Base-by-base conservation (phyloP, 441 rosid genomes). In the Macaranga tanarius region DNA sequence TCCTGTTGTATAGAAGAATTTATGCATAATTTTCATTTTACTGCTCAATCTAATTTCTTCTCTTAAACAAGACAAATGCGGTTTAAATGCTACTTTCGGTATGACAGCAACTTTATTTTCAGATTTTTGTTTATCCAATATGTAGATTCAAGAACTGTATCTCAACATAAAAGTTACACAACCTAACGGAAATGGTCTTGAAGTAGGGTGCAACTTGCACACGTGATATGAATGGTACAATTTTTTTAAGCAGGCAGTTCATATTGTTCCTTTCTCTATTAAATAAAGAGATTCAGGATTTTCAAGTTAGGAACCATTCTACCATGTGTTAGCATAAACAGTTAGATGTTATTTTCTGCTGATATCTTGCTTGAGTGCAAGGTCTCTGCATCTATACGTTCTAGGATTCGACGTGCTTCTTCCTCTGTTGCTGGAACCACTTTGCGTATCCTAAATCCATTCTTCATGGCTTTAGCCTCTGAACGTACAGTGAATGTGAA, bases 401-500 rank as follows among this genome's bases (percentile, higher is more conserved):
- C 95, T 0, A 92, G 80, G 58, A 92, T 86, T 48, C 71, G 83
- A 22, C 83, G 89, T 23, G 93, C 96, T 83, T 90, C 97, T 80
- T 90, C 97, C 81, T 90, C 93, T 2, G 97, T 92, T n/a, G 87
- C 92, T 13, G 95, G 95, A 79, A 92, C 96, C 75, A 88, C 93
- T 26, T 82, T 90, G 40, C 91, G 86, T 62, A 90, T 84, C 80
- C 78, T 84, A 55, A 83, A 81, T 58, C 85, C 93, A 71, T 85
- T 81, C 64, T 75, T 83, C 54, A 73, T 68, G 67, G 88, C 80
- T 84, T 87, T 90, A 67, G 90, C 96, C 82, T 89, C 93, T 0
- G 90, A 88, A 7, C 92, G 81, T 54, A 90, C 86, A 1, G 95
- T 86, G 81, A 89, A 92, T 31, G 92, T 89, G 81, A 90, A 90